A percentile compares a stretch with the other conserved stretches of the same genome.
These are phyloP conservation scores for Guadua angustifolia DNA, from an alignment of 176 grass and related monocot genomes.

Conservation along the genomic window DNA sequence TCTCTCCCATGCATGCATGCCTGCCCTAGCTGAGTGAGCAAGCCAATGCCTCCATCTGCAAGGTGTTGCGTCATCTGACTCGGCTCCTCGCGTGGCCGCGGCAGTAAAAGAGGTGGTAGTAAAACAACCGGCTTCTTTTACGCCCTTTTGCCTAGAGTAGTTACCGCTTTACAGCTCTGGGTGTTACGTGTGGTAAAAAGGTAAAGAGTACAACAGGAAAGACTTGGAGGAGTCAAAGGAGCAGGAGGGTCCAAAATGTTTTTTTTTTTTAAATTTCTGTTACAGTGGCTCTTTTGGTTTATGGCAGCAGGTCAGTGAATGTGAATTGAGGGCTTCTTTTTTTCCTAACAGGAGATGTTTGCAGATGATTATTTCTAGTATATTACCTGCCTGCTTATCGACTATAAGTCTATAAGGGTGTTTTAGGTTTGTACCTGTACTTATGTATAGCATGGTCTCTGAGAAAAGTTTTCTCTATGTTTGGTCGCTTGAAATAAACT, in stretches of 20 bases:
- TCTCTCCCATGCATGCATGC: background rate
- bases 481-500: too few species aligned
- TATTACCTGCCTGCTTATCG: background rate
- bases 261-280: background rate
- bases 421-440: too few species aligned
- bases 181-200: slow-evolving; percentile 41
- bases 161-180: slow-evolving; percentile 47
- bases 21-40: background rate
- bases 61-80: slow-evolving; percentile 41
- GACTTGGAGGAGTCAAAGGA: background rate
- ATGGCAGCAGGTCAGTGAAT: background rate
- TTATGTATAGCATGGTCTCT: too few species aligned
- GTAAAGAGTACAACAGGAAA: background rate
- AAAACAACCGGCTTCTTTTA: background rate
- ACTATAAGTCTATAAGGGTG: background rate
- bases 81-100: background rate
- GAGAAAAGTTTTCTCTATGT: too few species aligned
- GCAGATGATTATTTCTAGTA: background rate
- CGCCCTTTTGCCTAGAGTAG: background rate
- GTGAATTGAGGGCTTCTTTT: background rate
- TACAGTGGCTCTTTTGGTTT: background rate
- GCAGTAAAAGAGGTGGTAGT: background rate
- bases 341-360: background rate
- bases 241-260: background rate
- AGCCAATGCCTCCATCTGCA: background rate